Evolutionary conservation across 805 yeast species (phyloP).

Genomic region (Maudiozyma turicensis): DNA sequence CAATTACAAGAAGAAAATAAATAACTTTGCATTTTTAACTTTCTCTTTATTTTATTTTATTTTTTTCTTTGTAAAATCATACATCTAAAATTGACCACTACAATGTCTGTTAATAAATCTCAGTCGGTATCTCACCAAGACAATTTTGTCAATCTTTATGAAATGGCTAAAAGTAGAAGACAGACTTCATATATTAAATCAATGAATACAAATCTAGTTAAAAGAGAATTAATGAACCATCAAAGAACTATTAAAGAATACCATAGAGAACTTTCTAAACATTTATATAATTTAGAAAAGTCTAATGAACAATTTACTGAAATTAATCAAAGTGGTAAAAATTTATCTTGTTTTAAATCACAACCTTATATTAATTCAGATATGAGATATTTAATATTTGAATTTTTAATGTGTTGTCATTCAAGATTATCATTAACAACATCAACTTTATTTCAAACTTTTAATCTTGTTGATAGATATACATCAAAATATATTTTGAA

Average conservation of each 20-base stretch:
- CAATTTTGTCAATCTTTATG: not conserved
- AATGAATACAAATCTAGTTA: conserved; percentile 27
- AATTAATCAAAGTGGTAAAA: not conserved
- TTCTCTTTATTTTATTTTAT: too few species aligned
- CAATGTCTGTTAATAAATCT: not conserved
- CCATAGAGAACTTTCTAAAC: conserved; percentile 1
- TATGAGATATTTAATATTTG: conserved; percentile 74
- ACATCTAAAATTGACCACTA: too few species aligned
- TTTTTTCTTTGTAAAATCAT: too few species aligned
- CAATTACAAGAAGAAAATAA: too few species aligned
- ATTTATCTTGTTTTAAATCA: conserved; percentile 24
- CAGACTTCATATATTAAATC: conserved; percentile 10
- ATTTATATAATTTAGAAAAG: not conserved
- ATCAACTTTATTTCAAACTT: conserved; percentile 56
- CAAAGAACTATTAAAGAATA: conserved; percentile 36
- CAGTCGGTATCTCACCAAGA: not conserved
- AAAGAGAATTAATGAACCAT: conserved; percentile 42
- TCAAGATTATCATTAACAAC: conserved; percentile 51
- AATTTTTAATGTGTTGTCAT: conserved; percentile 66
- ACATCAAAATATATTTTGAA: conserved; percentile 72
- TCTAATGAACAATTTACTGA: not conserved
- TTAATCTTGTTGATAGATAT: conserved; percentile 74
- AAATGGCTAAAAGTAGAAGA: conserved; percentile 10
- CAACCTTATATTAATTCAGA: conserved; percentile 33
- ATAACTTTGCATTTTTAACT: too few species aligned